Percentiles rank a stretch among this genome's conserved stretches.
Conservation (phyloP, 495 filamentous ascomycete species). For the Penicillium lividum region DNA sequence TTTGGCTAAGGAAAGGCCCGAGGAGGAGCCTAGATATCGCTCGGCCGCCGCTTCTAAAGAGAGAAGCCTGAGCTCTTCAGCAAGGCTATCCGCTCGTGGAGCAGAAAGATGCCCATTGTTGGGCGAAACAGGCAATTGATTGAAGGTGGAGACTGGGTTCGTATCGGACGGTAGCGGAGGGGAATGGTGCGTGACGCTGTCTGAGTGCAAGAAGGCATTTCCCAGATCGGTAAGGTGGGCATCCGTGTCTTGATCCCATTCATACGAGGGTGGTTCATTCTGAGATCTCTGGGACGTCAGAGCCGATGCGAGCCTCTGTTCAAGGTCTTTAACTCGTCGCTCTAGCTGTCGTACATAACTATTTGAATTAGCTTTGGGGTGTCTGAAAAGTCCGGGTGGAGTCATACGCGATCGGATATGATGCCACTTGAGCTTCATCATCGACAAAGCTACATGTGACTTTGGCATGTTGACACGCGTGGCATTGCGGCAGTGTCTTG, state of each 20-base stretch:
- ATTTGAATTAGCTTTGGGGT: background rate
- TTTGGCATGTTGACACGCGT: constrained; percentile 33
- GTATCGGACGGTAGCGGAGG: background rate
- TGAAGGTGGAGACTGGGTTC: constrained; percentile 4
- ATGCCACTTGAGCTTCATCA: constrained; percentile 35
- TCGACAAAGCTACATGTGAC: constrained; percentile 39
- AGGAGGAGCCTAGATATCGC: constrained; percentile 40
- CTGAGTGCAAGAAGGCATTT: background rate
- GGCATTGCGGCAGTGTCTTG: constrained; percentile 34
- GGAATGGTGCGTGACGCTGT: constrained; percentile 5
- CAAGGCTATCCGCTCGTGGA: constrained; percentile 24
- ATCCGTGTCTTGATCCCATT: constrained; percentile 11
- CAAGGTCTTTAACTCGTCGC: constrained; percentile 31
- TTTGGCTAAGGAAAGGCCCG: constrained; percentile 39
- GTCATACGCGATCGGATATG: constrained; percentile 38
- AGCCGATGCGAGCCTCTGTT: constrained; percentile 23
- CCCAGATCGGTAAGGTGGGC: constrained; percentile 1
- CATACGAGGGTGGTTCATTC: constrained; percentile 5
- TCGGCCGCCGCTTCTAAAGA: constrained; percentile 43
- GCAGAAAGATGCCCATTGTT: background rate
- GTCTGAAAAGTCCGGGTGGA: background rate
- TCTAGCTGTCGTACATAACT: constrained; percentile 41
- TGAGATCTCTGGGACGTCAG: constrained; percentile 17
- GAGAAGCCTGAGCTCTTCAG: constrained; percentile 33
- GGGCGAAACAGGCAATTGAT: constrained; percentile 7